Base-by-base conservation (phyloP, 106 monocot species). In the Chionographis japonica region DNA sequence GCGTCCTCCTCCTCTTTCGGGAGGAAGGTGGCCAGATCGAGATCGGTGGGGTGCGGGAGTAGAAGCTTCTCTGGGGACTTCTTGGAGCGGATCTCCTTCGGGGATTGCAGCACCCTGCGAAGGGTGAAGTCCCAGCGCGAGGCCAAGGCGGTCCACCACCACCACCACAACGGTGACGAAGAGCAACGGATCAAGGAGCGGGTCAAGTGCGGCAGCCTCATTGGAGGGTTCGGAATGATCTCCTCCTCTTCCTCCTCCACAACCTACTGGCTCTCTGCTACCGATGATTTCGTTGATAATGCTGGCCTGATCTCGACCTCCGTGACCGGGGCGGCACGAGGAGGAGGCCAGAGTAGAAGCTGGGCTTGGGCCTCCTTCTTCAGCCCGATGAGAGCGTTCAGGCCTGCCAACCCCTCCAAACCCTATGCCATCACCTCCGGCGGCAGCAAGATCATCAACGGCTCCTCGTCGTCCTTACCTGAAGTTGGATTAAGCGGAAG, bases 301-400 rank as follows among this genome's bases (percentile, higher is more conserved):
- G 15, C 37, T 16, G 40, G 63, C 37, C 56, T 43, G 19, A 56
- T 13, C 7, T 37, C 64, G 52, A 8, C 38, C 53, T 42, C 64
- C 20, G 19, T 65, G 63, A 27, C 55, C 12, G 59, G 18, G 18
- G 39, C 56, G 12, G 56, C 49, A 11, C 55, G 69, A 14, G 37
- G 58, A 12, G 68, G 64, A 1, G 62, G 72, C 9, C 67, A 70
- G 52, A 76, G 56, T 37, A 72, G 73, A 56, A 74, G 80, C 68
- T 89, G 92, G 97, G 76, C 66, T 3, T 88, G 88, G 85, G 74
- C 84, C 3, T 86, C 27, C 27, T 27, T 91, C 9, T 74, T 88
- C 3, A 92, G 88, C 65, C 92, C 95, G 4, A 92, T 91, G 72
- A 71, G 86, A 56, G 88, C 84, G 11, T 84, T 92, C 52, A 68